These are phyloP conservation scores for Quercus variabilis DNA, from an alignment of 306 rosid species.

Conservation along the genomic window DNA sequence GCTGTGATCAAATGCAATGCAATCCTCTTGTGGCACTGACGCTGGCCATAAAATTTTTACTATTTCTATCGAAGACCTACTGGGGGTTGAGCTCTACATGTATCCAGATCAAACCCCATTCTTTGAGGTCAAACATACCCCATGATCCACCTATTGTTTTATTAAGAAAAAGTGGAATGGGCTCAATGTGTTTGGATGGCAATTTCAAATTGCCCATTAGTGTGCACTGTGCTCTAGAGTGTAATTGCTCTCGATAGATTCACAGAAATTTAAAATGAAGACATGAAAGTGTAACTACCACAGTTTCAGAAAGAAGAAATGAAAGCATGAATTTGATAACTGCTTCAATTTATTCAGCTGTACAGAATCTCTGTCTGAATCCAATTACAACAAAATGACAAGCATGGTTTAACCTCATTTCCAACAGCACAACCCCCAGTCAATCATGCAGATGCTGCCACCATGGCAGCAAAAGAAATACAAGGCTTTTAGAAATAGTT, in stretches of 20 bases:
- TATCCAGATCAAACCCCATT: not conserved
- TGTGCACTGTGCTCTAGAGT: not conserved
- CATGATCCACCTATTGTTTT: not conserved
- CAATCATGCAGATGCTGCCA: no score
- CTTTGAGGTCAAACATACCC: not conserved
- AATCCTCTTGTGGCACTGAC: not conserved
- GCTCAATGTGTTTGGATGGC: not conserved
- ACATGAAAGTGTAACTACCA: not conserved
- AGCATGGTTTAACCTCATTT: no score
- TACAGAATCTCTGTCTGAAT: not conserved
- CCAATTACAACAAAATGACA: no score
- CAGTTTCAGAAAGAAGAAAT: not conserved
- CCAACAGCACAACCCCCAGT: no score
- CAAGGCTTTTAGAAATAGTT: not conserved
- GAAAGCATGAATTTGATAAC: not conserved
- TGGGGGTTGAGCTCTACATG: not conserved
- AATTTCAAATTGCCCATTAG: not conserved
- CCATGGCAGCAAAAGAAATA: not conserved
- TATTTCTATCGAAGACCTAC: not conserved
- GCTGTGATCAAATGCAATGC: constrained; percentile 1
- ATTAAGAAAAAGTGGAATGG: not conserved
- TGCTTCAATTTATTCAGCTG: not conserved
- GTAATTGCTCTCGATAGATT: not conserved
- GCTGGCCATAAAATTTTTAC: not conserved
- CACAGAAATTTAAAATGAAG: not conserved